phyloP scores from a whole-genome alignment of 169 alveolate genomes.

The Plasmodium adleri region DNA sequence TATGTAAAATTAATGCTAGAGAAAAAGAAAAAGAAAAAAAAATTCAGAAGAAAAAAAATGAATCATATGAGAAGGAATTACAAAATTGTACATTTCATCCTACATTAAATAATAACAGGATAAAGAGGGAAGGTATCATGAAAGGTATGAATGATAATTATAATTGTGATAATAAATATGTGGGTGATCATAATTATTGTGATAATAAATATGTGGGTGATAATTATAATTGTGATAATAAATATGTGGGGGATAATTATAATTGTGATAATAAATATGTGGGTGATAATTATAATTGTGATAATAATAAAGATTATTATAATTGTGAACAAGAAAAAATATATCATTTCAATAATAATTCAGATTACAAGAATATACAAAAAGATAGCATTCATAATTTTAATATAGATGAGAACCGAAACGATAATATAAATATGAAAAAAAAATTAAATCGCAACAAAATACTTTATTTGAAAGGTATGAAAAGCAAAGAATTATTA shows the following conservation, averaged over 20 bases:
- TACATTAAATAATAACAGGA: conserved; percentile 2
- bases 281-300: too few relatives aligned
- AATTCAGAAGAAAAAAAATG: conserved; percentile 59
- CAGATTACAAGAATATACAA: background rate
- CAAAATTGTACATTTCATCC: conserved; percentile 71
- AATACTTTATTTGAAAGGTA: conserved; percentile 50
- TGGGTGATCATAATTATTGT: background rate
- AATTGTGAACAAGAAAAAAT: background rate
- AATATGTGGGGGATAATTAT: background rate
- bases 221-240: background rate
- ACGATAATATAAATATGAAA: background rate
- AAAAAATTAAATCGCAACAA: conserved; percentile 23
- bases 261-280: too few relatives aligned
- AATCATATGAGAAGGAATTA: conserved; percentile 28
- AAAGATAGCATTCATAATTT: background rate
- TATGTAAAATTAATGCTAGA: conserved; percentile 52
- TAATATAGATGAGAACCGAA: background rate
- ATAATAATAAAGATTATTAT: background rate
- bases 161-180: background rate
- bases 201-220: too few relatives aligned
- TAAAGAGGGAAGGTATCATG: background rate
- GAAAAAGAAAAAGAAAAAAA: conserved; percentile 70
- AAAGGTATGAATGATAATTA: background rate
- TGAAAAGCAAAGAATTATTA: conserved; percentile 47
- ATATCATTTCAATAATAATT: background rate